A percentile compares a stretch with the other conserved stretches of the same genome.
Conservation (phyloP, 345 rosid species). For the Aethionema arabicum region DNA sequence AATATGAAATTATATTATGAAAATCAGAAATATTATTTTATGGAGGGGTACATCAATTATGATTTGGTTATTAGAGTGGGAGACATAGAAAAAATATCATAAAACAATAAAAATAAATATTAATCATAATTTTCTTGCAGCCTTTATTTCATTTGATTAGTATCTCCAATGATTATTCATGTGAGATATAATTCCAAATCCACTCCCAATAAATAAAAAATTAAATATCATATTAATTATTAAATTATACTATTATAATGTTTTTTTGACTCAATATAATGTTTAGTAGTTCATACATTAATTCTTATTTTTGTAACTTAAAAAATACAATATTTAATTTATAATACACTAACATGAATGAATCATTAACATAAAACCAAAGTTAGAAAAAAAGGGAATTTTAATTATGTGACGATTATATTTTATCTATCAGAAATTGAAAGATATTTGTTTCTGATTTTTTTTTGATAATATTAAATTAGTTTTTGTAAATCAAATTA, state of each 20-base stretch:
- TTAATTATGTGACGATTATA: too few relatives aligned
- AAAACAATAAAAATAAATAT: background rate
- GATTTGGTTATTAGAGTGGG: slow-evolving; percentile 24
- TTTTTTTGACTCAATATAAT: too few relatives aligned
- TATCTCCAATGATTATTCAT: slow-evolving; percentile 23
- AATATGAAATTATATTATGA: background rate
- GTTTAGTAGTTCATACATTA: too few relatives aligned
- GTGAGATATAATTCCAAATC: slow-evolving; percentile 20
- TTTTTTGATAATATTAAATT: too few relatives aligned
- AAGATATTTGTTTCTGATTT: too few relatives aligned
- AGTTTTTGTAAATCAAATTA: too few relatives aligned
- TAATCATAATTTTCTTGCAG: slow-evolving; percentile 15
- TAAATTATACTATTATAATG: background rate
- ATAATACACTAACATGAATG: too few relatives aligned
- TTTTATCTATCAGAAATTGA: too few relatives aligned
- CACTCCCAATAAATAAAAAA: slow-evolving; percentile 2
- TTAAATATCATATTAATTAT: slow-evolving; percentile 5
- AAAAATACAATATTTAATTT: too few relatives aligned
- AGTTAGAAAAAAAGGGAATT: too few relatives aligned
- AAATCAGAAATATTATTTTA: background rate
- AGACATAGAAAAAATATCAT: slow-evolving; percentile 18
- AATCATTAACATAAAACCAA: too few relatives aligned
- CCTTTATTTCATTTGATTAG: slow-evolving; percentile 23
- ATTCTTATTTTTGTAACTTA: too few relatives aligned
- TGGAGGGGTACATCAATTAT: slow-evolving; percentile 19